phyloP scores from a whole-genome alignment of 129 eudicot species.

The Flaveria brownii region DNA sequence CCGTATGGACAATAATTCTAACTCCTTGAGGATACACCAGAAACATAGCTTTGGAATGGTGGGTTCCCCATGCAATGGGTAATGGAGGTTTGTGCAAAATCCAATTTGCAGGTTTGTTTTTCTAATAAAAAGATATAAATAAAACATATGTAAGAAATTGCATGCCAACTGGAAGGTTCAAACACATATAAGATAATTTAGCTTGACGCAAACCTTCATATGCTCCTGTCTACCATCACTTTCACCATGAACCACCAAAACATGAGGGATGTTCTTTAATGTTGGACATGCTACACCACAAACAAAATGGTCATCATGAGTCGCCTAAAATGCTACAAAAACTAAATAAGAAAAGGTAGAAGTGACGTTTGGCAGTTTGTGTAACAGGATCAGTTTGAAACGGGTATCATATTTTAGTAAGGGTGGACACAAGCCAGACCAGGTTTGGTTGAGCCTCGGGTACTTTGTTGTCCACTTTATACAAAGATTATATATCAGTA shows the following conservation, averaged over 20 bases:
- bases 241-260: constrained; percentile 92
- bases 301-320: constrained; percentile 11
- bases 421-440: not conserved
- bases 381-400: not conserved
- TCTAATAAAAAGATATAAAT: constrained; percentile 52
- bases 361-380: not conserved
- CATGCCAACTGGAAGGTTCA: constrained; percentile 20
- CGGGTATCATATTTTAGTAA: not conserved
- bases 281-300: constrained; percentile 68
- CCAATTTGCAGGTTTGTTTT: constrained; percentile 75
- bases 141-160: constrained; percentile 27
- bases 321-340: constrained; percentile 5
- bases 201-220: constrained; percentile 66
- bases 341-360: not conserved
- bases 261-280: constrained; percentile 70
- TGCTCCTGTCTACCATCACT: constrained; percentile 82
- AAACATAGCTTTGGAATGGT: constrained; percentile 98
- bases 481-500: not conserved
- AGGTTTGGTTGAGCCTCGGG: not conserved
- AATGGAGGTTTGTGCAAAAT: constrained; percentile 90
- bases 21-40: constrained; percentile 93
- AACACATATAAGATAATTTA: constrained; percentile 21
- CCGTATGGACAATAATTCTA: constrained; percentile 86
- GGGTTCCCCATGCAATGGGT: constrained; percentile 97
- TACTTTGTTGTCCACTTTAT: not conserved